Evolutionary conservation across 2,329 filamentous ascomycete species (phyloP).

Genomic region (Trichoderma simmonsii): DNA sequence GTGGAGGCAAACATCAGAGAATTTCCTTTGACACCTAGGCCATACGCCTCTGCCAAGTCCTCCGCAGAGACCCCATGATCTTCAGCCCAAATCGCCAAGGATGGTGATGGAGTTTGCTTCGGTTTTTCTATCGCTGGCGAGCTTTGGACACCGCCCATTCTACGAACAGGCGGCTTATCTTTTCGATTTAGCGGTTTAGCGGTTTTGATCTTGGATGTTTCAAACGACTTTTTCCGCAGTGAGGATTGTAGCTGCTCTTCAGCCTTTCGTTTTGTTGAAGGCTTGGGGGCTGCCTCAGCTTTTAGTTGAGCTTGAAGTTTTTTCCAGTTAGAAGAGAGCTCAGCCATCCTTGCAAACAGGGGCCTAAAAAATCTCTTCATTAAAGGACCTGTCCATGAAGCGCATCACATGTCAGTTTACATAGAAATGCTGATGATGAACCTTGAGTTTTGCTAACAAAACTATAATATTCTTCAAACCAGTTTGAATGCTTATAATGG

Average conservation of each 20-base stretch:
- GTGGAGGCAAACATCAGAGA: slow-evolving; percentile 45
- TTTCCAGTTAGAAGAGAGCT: slow-evolving; percentile 73
- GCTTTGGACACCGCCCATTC: slow-evolving; percentile 59
- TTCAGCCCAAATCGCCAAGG: slow-evolving; percentile 58
- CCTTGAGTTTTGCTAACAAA: not conserved
- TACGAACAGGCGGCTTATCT: slow-evolving; percentile 9
- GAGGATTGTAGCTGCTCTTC: slow-evolving; percentile 28
- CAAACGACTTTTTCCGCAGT: slow-evolving; percentile 31
- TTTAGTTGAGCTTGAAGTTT: slow-evolving; percentile 65
- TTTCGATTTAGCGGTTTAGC: slow-evolving; percentile 11
- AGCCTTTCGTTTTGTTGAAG: slow-evolving; percentile 44
- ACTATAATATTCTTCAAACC: not conserved
- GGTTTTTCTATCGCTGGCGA: slow-evolving; percentile 41
- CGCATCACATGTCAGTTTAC: not conserved
- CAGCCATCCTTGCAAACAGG: slow-evolving; percentile 32
- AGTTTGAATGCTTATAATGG: not conserved
- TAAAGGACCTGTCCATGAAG: not conserved
- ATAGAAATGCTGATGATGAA: not conserved
- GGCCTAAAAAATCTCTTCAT: not conserved
- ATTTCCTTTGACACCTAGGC: slow-evolving; percentile 48
- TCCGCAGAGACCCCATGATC: slow-evolving; percentile 60
- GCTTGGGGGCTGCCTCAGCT: slow-evolving; percentile 39
- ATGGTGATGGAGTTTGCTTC: slow-evolving; percentile 46
- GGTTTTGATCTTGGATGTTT: slow-evolving; percentile 13
- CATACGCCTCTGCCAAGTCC: slow-evolving; percentile 60